phyloP scores from a whole-genome alignment of 2,329 filamentous ascomycete genomes.

The Cladorrhinum sp. region DNA sequence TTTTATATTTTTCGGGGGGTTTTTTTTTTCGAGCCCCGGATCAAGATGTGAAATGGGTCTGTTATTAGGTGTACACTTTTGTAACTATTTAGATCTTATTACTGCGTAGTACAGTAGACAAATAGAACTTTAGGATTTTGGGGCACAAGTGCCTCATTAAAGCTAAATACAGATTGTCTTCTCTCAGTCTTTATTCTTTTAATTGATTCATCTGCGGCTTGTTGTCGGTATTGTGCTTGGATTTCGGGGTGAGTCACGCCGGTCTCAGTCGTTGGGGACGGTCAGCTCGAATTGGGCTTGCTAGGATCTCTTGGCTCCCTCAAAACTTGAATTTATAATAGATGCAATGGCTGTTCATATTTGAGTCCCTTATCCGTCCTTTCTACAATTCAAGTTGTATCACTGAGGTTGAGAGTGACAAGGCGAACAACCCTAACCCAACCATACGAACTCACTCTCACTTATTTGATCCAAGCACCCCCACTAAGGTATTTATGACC shows the following conservation, averaged over 20 bases:
- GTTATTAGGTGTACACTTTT: conserved; percentile 20
- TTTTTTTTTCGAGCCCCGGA: too few relatives aligned
- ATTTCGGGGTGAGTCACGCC: neutral
- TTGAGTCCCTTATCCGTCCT: too few relatives aligned
- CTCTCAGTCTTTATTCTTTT: neutral
- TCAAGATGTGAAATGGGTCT: too few relatives aligned
- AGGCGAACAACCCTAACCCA: too few relatives aligned
- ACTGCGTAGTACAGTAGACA: conserved; percentile 32
- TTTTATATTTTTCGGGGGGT: too few relatives aligned
- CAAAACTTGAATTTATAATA: neutral
- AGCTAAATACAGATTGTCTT: neutral
- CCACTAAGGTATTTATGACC: too few relatives aligned
- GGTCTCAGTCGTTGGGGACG: neutral
- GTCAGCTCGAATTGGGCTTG: neutral
- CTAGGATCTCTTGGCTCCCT: neutral
- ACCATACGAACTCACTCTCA: too few relatives aligned
- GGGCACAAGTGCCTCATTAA: conserved; percentile 36
- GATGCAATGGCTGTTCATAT: too few relatives aligned
- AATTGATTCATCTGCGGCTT: neutral
- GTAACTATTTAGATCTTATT: conserved; percentile 33
- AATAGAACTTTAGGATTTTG: conserved; percentile 36
- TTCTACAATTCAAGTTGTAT: too few relatives aligned
- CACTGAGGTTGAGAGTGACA: too few relatives aligned
- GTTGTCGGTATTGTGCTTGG: neutral
- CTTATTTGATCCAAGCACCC: too few relatives aligned